A percentile compares a stretch with the other conserved stretches of the same genome.
These are phyloP conservation scores for Arabidopsis arenosa DNA, from an alignment of 345 rosid species.

Conservation along the genomic window DNA sequence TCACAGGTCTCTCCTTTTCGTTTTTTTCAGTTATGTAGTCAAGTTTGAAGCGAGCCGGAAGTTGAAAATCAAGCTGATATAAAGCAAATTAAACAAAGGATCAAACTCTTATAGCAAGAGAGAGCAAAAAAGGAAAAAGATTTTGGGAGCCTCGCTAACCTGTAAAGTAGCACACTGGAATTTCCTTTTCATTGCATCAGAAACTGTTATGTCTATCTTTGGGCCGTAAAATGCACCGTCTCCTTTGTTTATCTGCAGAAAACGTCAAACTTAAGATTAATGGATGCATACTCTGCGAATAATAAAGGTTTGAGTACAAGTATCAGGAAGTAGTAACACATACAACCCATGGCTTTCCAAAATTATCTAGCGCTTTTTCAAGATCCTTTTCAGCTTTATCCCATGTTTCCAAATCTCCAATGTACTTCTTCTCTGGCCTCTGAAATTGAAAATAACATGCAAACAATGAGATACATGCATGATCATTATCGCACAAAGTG, in stretches of 20 bases:
- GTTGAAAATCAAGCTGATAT: conserved; percentile 40
- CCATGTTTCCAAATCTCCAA: conserved; percentile 79
- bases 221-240: conserved; percentile 98
- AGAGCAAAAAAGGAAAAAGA: not conserved
- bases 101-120: too few relatives aligned
- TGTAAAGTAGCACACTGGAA: conserved; percentile 89
- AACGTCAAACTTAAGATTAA: not conserved
- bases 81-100: not conserved
- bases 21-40: conserved; percentile 44
- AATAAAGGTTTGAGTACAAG: not conserved
- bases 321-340: not conserved
- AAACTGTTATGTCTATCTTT: conserved; percentile 85
- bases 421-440: conserved; percentile 77
- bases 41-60: conserved; percentile 66
- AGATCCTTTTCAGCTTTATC: conserved; percentile 79
- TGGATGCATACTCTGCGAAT: not conserved
- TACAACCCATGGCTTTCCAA: conserved; percentile 84
- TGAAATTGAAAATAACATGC: conserved; percentile 32
- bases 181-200: conserved; percentile 82
- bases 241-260: conserved; percentile 67
- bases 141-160: conserved; percentile 47
- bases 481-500: not conserved
- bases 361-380: conserved; percentile 64
- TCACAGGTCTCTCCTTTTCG: conserved; percentile 74
- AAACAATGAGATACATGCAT: not conserved